phyloP scores from a whole-genome alignment of 1,284 basidiomycete genomes.

The Marasmius oreades region DNA sequence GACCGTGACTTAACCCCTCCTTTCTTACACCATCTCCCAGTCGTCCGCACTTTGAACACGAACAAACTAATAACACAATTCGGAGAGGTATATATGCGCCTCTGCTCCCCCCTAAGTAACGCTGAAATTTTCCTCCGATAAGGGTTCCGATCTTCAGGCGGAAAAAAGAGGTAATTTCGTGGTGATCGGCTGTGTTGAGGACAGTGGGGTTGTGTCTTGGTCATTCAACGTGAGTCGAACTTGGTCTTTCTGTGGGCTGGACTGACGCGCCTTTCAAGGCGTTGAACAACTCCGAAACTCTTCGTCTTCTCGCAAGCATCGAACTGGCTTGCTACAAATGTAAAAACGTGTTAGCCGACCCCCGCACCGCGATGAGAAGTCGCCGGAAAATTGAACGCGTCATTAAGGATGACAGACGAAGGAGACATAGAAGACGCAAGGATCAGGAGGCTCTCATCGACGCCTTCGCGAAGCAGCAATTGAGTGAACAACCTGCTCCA shows the following conservation, averaged over 20 bases:
- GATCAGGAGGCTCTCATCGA: constrained; percentile 78
- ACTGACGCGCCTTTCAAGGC: constrained; percentile 41
- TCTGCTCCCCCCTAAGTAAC: constrained; percentile 4
- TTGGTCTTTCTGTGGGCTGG: not conserved
- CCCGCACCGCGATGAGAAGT: constrained; percentile 55
- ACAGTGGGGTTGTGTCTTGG: constrained; percentile 73
- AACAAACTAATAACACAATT: constrained; percentile 69
- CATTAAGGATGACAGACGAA: constrained; percentile 77
- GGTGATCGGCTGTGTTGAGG: constrained; percentile 72
- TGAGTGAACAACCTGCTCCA: constrained; percentile 33
- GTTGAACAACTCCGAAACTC: constrained; percentile 73
- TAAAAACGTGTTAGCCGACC: constrained; percentile 61
- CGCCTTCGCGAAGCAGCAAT: constrained; percentile 63
- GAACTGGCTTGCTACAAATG: constrained; percentile 76
- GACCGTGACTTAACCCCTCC: constrained; percentile 4
- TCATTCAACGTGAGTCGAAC: constrained; percentile 63
- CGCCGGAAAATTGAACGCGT: constrained; percentile 69
- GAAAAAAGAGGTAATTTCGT: constrained; percentile 83
- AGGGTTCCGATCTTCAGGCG: constrained; percentile 72
- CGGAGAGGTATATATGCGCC: constrained; percentile 48
- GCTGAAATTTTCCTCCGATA: not conserved
- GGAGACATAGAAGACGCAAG: constrained; percentile 72
- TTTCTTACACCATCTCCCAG: constrained; percentile 33
- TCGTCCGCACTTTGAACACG: constrained; percentile 61
- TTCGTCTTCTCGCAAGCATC: constrained; percentile 73